phyloP scores from a whole-genome alignment of 371 early-diverging fungal genomes.

The Capillidium rhysosporum region DNA sequence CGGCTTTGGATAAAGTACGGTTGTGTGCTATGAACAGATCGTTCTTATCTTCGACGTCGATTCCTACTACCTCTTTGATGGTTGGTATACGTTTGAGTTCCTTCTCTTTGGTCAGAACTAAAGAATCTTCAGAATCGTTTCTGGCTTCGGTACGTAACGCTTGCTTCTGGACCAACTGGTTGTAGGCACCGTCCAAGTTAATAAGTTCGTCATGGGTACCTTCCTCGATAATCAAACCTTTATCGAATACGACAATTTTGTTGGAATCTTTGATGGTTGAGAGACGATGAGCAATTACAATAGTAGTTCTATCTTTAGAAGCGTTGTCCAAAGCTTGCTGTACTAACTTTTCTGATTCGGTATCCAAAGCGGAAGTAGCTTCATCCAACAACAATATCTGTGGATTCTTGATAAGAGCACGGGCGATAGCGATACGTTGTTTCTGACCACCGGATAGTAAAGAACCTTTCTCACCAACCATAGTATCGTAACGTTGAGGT shows the following conservation, averaged over 20 bases:
- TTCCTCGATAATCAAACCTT: slow-evolving; percentile 9
- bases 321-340: slow-evolving; percentile 67
- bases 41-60: neutral
- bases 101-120: neutral
- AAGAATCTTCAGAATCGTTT: neutral
- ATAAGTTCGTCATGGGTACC: slow-evolving; percentile 12
- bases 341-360: slow-evolving; percentile 68
- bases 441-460: slow-evolving; percentile 66
- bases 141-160: slow-evolving; percentile 5
- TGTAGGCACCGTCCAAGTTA: slow-evolving; percentile 24
- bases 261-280: slow-evolving; percentile 62
- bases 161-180: slow-evolving; percentile 17
- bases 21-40: neutral
- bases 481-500: slow-evolving; percentile 65
- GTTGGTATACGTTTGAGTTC: neutral
- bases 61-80: neutral
- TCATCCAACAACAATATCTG: slow-evolving; percentile 83
- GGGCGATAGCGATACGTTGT: slow-evolving; percentile 45
- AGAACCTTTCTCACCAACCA: slow-evolving; percentile 71
- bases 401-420: slow-evolving; percentile 59
- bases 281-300: slow-evolving; percentile 47
- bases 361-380: slow-evolving; percentile 85
- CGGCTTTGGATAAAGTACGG: neutral
- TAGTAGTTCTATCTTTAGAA: slow-evolving; percentile 34
- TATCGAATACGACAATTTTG: slow-evolving; percentile 9